phyloP scores from a whole-genome alignment of 2,329 filamentous ascomycete species.

The Ascocoryne sarcoides region DNA sequence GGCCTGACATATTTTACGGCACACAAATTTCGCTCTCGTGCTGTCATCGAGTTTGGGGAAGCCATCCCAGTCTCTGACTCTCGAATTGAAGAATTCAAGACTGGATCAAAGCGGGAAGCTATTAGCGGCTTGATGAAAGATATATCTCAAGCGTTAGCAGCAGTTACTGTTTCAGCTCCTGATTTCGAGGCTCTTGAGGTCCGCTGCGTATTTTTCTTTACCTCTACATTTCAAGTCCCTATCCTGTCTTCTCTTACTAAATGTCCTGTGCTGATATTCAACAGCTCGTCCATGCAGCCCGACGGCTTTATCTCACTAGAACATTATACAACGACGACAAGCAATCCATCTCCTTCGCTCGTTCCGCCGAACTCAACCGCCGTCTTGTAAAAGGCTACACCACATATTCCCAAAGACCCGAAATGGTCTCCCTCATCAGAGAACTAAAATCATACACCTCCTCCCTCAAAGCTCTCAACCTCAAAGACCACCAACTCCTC shows the following conservation, averaged over 20 bases:
- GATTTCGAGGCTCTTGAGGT: conserved; percentile 95
- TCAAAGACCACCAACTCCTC: conserved; percentile 90
- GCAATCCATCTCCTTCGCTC: conserved; percentile 71
- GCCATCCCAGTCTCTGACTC: conserved; percentile 74
- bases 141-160: conserved; percentile 72
- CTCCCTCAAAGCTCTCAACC: conserved; percentile 70
- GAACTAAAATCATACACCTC: conserved; percentile 81
- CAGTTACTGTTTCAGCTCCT: conserved; percentile 88
- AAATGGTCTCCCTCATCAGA: conserved; percentile 66
- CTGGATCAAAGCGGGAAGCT: conserved; percentile 72
- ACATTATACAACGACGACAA: too few species aligned
- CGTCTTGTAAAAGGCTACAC: conserved; percentile 84
- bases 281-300: conserved; percentile 66
- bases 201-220: too few species aligned
- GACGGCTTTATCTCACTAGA: conserved; percentile 55
- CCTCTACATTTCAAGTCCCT: too few species aligned
- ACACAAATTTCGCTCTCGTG: conserved; percentile 92
- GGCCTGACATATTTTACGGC: conserved; percentile 99
- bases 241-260: too few species aligned
- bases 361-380: conserved; percentile 88
- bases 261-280: too few species aligned
- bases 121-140: conserved; percentile 75
- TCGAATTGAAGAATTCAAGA: conserved; percentile 76
- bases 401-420: conserved; percentile 78
- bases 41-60: conserved; percentile 89